These are phyloP conservation scores for Stephanodiscus triporus DNA, from an alignment of 108 stramenopile genomes.

Conservation along the genomic window DNA sequence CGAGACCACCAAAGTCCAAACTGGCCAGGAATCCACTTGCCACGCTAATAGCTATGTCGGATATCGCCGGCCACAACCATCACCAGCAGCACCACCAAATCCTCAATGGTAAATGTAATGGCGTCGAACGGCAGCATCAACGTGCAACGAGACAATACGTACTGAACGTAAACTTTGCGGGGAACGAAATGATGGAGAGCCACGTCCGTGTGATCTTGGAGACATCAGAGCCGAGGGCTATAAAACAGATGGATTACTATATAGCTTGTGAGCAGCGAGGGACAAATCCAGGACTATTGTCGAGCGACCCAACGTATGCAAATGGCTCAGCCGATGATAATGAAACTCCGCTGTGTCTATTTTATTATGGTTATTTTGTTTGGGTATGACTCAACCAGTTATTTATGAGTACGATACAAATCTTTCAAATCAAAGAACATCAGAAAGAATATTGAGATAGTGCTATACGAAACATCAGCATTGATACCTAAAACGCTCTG, in stretches of 20 bases:
- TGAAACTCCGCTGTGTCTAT: slow-evolving; percentile 34
- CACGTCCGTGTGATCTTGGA: slow-evolving; percentile 64
- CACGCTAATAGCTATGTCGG: slow-evolving; percentile 55
- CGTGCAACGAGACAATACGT: slow-evolving; percentile 46
- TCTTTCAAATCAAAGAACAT: neutral
- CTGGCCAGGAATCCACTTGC: slow-evolving; percentile 64
- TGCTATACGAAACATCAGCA: no score
- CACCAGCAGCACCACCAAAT: neutral
- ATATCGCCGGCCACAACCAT: slow-evolving; percentile 31
- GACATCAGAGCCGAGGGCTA: slow-evolving; percentile 7
- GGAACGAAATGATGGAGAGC: slow-evolving; percentile 84
- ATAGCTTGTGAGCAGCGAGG: slow-evolving; percentile 11
- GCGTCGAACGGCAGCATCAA: slow-evolving; percentile 1
- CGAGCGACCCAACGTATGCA: neutral
- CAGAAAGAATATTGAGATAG: no score
- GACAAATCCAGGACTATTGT: slow-evolving; percentile 1
- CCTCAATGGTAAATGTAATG: no score
- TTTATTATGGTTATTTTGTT: slow-evolving; percentile 50
- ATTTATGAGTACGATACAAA: neutral
- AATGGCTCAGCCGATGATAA: neutral
- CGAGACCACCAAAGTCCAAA: slow-evolving; percentile 15
- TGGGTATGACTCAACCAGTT: slow-evolving; percentile 10
- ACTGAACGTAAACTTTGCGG: slow-evolving; percentile 86
- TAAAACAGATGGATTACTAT: slow-evolving; percentile 23
- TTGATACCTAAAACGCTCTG: slow-evolving; percentile 76